Base-by-base conservation (phyloP, 441 rosid genomes). In the Gossypium gossypioides region DNA sequence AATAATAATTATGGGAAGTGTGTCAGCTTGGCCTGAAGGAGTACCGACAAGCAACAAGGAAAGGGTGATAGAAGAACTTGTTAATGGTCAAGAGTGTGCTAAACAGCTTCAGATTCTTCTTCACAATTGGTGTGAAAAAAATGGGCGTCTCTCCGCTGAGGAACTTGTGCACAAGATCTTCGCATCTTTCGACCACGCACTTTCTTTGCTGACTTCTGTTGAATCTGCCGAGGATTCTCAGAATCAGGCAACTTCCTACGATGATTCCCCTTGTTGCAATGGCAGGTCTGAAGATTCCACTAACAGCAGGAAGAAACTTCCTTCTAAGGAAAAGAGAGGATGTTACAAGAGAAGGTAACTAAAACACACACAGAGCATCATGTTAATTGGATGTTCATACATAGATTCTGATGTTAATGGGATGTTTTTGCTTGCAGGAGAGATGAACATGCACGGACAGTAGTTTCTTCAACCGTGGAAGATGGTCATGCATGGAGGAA, bases 401-500 rank as follows among this genome's bases (percentile, higher is more conserved):
- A 2, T 18, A 34, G 63, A 56, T 54, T 56, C n/a, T 18, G 24
- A 42, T 42, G 2, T 27, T 42, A 12, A 13, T 21, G 10, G 37
- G 74, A 15, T 67, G n/a, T 44, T 34, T 42, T 52, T 40, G 22
- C 15, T 70, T 74, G 68, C 89, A 92, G 97, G 67, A 90, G 80
- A 79, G 66, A 37, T 59, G 78, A 80, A 16, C 72, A 80, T 13
- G 70, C 90, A 63, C 68, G 85, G 85, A 74, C 74, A 3, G 52
- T 34, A 21, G 79, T 78, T 21, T 78, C 86, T 25, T 48, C 83
- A 25, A 25, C 77, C 6, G 7, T 6, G 6, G 87, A 86, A 12
- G 98, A 93, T 25, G 77, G 76, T 65, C 82, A 80, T 69, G 82
- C 89, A 18, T 93, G 98, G 98, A 89, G 98, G 60, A 93, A 93